Percentiles rank a stretch among this genome's conserved stretches.
Conservation (phyloP, 176 grass and related monocot species). For the Rhynchospora pubera region DNA sequence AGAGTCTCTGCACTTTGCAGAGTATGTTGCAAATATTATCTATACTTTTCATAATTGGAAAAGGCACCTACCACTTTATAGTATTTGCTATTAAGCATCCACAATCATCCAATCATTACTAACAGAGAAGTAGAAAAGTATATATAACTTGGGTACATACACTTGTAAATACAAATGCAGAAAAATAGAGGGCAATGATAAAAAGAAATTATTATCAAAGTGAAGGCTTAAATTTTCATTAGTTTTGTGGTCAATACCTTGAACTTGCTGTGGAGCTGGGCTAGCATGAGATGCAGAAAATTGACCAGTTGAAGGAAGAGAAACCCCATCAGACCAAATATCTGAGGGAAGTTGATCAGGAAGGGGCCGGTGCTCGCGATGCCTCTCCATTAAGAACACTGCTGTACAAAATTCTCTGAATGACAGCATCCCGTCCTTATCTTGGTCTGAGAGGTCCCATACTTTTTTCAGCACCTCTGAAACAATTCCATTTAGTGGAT, state of each 20-base stretch:
- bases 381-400: constrained; percentile 93
- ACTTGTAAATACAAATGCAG: background rate
- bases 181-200: background rate
- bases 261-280: constrained; percentile 36
- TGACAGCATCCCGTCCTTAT: constrained; percentile 97
- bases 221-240: background rate
- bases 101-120: background rate
- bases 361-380: constrained; percentile 70
- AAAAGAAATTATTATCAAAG: background rate
- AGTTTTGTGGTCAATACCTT: constrained; percentile 45
- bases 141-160: background rate
- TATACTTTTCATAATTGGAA: background rate
- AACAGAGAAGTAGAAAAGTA: background rate
- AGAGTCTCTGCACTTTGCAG: constrained; percentile 9
- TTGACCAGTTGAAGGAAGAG: constrained; percentile 75
- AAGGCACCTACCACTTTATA: background rate
- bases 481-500: constrained; percentile 9
- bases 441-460: constrained; percentile 99
- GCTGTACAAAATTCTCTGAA: constrained; percentile 91
- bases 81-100: background rate
- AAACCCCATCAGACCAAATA: constrained; percentile 79
- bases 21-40: constrained; percentile 24
- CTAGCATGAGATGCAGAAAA: constrained; percentile 52
- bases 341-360: constrained; percentile 70
- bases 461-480: constrained; percentile 91